Percentiles rank a stretch among this genome's conserved stretches.
phyloP scores from a whole-genome alignment of 805 yeast species.

The Suhomyces pyralidae region DNA sequence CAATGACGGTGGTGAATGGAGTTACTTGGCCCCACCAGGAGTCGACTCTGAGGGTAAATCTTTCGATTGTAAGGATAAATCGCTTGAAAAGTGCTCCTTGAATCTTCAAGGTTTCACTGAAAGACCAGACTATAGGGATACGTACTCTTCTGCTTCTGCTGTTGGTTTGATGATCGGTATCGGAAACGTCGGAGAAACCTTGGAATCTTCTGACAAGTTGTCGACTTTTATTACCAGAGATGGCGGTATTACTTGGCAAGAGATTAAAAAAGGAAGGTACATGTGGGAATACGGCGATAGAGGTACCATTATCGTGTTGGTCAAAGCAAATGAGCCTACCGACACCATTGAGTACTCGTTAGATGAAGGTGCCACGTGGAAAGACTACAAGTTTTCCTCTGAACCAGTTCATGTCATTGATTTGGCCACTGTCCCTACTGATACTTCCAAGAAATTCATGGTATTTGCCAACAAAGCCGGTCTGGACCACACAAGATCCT shows the following conservation, averaged over 20 bases:
- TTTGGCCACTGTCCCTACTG: conserved; percentile 86
- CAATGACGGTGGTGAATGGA: conserved; percentile 92
- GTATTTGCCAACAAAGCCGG: conserved; percentile 46
- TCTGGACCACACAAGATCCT: conserved; percentile 40
- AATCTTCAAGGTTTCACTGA: conserved; percentile 91
- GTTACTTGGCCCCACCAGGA: conserved; percentile 63
- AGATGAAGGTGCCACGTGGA: conserved; percentile 82
- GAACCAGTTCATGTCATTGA: conserved; percentile 59
- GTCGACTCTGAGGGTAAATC: conserved; percentile 58
- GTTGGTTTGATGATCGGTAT: conserved; percentile 84
- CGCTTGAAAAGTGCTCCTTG: conserved; percentile 65
- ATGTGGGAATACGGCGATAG: conserved; percentile 98
- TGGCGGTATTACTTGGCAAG: conserved; percentile 89
- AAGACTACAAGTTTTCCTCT: conserved; percentile 58
- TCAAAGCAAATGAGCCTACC: conserved; percentile 56
- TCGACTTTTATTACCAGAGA: conserved; percentile 81
- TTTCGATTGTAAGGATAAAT: conserved; percentile 49
- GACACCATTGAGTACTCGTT: conserved; percentile 60
- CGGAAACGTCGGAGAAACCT: conserved; percentile 80
- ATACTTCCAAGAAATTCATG: conserved; percentile 77
- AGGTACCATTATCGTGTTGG: conserved; percentile 80
- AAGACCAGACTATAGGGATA: conserved; percentile 76
- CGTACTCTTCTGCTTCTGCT: conserved; percentile 85
- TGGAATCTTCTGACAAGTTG: conserved; percentile 50
- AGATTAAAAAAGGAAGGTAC: conserved; percentile 65